Evolutionary conservation across 2,329 filamentous ascomycete genomes (phyloP).

Genomic region (Colletotrichum sp.): DNA sequence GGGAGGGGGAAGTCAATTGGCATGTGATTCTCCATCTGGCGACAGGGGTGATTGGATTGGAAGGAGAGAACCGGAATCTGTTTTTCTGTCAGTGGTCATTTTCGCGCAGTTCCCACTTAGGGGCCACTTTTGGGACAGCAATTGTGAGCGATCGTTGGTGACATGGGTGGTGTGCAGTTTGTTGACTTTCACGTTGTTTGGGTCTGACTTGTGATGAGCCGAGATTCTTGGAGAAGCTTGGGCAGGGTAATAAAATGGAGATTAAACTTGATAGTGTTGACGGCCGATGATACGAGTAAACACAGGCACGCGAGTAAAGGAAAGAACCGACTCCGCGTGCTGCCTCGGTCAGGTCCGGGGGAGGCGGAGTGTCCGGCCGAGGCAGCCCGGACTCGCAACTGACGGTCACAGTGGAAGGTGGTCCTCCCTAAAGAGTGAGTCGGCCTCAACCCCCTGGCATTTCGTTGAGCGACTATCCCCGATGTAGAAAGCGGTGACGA

Average conservation of each 20-base stretch:
- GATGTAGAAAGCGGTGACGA: neutral
- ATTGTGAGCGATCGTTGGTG: neutral
- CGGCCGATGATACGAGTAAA: neutral
- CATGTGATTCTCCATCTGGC: constrained; percentile 13
- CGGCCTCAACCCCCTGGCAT: constrained; percentile 23
- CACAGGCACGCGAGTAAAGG: neutral
- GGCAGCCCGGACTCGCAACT: neutral
- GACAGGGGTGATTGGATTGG: neutral
- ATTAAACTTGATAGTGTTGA: neutral
- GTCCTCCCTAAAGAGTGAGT: neutral
- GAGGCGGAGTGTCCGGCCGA: constrained; percentile 15
- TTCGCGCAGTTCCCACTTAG: neutral
- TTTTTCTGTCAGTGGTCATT: neutral
- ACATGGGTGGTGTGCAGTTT: neutral
- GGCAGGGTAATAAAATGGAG: neutral
- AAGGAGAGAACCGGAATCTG: neutral
- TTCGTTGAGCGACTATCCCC: constrained; percentile 21
- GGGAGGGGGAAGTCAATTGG: neutral
- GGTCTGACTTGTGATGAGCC: neutral
- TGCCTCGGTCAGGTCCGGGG: constrained; percentile 15
- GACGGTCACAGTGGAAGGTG: neutral
- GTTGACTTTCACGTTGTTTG: neutral
- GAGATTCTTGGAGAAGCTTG: neutral
- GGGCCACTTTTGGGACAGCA: neutral
- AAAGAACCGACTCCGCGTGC: neutral